These are phyloP conservation scores for Backusella tuberculispora DNA, from an alignment of 192 early-diverging fungal genomes.

Conservation along the genomic window DNA sequence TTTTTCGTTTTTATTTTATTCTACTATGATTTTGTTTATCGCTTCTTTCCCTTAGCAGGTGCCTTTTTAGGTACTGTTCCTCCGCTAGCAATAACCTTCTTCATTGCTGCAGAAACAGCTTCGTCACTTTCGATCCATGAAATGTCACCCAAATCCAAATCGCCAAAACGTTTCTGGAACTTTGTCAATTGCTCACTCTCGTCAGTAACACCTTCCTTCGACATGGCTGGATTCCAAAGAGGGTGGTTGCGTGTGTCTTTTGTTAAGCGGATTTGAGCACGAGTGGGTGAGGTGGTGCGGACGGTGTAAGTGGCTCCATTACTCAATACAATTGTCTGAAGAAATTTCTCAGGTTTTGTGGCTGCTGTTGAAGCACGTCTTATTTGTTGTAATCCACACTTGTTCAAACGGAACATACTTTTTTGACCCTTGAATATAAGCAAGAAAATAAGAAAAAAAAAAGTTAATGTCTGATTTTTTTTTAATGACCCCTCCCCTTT, in stretches of 20 bases:
- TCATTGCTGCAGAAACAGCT: slow-evolving; percentile 39
- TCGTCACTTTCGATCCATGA: slow-evolving; percentile 41
- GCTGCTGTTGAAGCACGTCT: slow-evolving; percentile 26
- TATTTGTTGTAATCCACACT: slow-evolving; percentile 9
- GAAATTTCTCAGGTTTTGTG: slow-evolving; percentile 69
- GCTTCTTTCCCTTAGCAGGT: slow-evolving; percentile 35
- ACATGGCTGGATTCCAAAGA: slow-evolving; percentile 86
- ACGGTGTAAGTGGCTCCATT: slow-evolving; percentile 88
- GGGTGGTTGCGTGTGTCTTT: slow-evolving; percentile 94
- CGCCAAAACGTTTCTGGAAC: slow-evolving; percentile 83
- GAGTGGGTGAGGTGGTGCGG: slow-evolving; percentile 79
- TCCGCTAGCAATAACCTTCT: slow-evolving; percentile 36
- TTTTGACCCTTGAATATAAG: neutral
- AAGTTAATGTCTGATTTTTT: neutral
- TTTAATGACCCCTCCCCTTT: slow-evolving; percentile 1
- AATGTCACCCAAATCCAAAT: slow-evolving; percentile 55
- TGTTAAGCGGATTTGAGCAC: slow-evolving; percentile 80
- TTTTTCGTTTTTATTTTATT: neutral
- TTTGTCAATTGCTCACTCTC: slow-evolving; percentile 79
- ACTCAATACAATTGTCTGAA: slow-evolving; percentile 83
- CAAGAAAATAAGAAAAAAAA: neutral
- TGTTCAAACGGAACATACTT: neutral
- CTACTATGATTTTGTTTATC: slow-evolving; percentile 20
- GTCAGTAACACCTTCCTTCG: slow-evolving; percentile 64
- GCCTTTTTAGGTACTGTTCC: slow-evolving; percentile 24